Base-by-base conservation (phyloP, 495 filamentous ascomycete species). In the Delitschia confertaspora region DNA sequence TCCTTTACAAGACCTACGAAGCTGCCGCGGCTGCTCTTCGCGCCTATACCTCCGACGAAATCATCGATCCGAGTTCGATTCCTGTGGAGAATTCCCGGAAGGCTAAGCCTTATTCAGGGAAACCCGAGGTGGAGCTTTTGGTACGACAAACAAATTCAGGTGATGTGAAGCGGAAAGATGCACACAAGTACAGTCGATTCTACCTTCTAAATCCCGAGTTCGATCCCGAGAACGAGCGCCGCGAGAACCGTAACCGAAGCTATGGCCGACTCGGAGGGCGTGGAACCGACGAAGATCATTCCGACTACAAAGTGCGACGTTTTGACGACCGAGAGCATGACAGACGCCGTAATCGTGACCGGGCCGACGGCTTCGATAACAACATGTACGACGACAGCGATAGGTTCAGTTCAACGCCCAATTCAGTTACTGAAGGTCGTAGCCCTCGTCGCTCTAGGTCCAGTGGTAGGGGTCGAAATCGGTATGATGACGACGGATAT, bases 151-250 rank as follows among this genome's bases (percentile, higher is more conserved):
- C 88, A 7, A 71, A 82, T 3, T 66, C 67, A n/a, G 67, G 72
- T 4, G 91, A 98, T 60, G 79, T 71, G 51, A 98, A 98, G 64
- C 72, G 74, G 38, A 65, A 72, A 11, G 78, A 82, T 26, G 87
- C 91, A 0, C 70, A 83, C 10, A 76, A 85, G 38, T 71, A 80
- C 23, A 95, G 91, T 61, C 70, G 86, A 11, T 96, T 88, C 64
- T 98, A 96, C 59, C 75, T 94, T 6, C 72, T 91, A 56, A 80
- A 98, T 53, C 87, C 88, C 0, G 80, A 93, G 3, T 22, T 30
- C 13, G 32, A 6, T 3, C 7, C 33, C 9, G 31, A 37, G 49
- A 78, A 88, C 55, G 88, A 95, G 55, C 87, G 84, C 2, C 74
- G 80, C 30, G 85, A 93, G 61, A 71, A 77, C 31, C 66, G 79